Evolutionary conservation across 2,329 filamentous ascomycete genomes (phyloP).

Genomic region (Monosporascus sp.): DNA sequence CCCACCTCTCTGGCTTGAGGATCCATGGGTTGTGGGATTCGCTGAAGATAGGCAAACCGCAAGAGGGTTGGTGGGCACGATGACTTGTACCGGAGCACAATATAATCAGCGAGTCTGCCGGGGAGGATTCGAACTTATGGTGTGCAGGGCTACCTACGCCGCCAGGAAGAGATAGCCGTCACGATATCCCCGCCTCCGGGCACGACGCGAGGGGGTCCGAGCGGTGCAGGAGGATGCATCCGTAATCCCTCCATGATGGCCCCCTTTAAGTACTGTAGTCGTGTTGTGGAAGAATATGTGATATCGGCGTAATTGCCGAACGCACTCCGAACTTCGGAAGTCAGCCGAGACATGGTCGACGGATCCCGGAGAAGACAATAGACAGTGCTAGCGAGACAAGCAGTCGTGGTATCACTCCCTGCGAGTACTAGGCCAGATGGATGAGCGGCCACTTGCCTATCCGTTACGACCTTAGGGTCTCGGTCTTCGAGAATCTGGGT

Average conservation of each 20-base stretch:
- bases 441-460: constrained; percentile 21
- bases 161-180: constrained; percentile 9
- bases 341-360: constrained; percentile 2
- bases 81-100: background rate
- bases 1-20: constrained; percentile 15
- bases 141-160: constrained; percentile 3
- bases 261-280: constrained; percentile 3
- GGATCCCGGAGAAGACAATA: constrained; percentile 14
- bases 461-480: constrained; percentile 11
- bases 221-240: constrained; percentile 3
- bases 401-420: constrained; percentile 16
- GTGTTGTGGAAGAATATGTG: background rate
- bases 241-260: constrained; percentile 9
- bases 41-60: constrained; percentile 7
- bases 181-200: constrained; percentile 5
- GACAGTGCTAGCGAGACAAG: constrained; percentile 4
- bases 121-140: background rate
- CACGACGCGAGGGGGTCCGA: constrained; percentile 3
- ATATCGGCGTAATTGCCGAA: constrained; percentile 11
- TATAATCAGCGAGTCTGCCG: background rate
- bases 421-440: constrained; percentile 21
- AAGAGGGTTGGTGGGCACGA: constrained; percentile 8
- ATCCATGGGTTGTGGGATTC: constrained; percentile 11
- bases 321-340: constrained; percentile 8
- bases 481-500: constrained; percentile 17